Conservation (phyloP, 768 basidiomycete species). For the Steccherinum ochraceum region DNA sequence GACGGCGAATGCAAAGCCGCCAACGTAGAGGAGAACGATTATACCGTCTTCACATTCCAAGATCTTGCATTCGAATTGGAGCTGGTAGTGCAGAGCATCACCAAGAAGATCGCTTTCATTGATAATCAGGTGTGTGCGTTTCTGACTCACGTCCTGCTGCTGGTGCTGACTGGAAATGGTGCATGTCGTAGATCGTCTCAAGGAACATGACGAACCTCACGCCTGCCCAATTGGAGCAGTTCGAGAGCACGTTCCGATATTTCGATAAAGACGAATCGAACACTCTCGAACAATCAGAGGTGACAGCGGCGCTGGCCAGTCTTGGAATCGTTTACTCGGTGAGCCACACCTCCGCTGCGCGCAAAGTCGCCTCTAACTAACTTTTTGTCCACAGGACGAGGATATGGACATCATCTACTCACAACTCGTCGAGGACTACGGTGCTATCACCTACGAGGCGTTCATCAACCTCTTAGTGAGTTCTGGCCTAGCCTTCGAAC, state of each 20-base stretch:
- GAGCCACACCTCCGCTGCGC: slow-evolving; percentile 14
- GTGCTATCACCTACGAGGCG: slow-evolving; percentile 87
- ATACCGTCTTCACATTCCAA: slow-evolving; percentile 83
- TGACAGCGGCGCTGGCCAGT: slow-evolving; percentile 92
- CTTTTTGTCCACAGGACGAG: slow-evolving; percentile 50
- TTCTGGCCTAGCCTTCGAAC: slow-evolving; percentile 3
- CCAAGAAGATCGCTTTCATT: slow-evolving; percentile 90
- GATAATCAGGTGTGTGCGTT: slow-evolving; percentile 90
- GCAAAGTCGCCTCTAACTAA: neutral
- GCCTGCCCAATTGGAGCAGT: slow-evolving; percentile 92
- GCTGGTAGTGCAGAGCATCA: slow-evolving; percentile 71
- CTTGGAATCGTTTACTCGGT: slow-evolving; percentile 91
- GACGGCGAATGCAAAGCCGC: slow-evolving; percentile 78
- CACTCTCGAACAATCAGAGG: slow-evolving; percentile 76
- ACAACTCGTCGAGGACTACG: slow-evolving; percentile 74
- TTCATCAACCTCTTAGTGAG: slow-evolving; percentile 89
- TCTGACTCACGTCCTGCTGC: neutral
- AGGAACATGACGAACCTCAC: slow-evolving; percentile 92
- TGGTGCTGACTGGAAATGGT: neutral
- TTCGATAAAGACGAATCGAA: slow-evolving; percentile 94
- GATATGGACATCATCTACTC: slow-evolving; percentile 83
- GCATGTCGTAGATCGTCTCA: slow-evolving; percentile 74
- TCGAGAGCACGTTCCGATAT: slow-evolving; percentile 95
- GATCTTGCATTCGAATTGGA: slow-evolving; percentile 89
- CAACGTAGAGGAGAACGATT: slow-evolving; percentile 96